These are phyloP conservation scores for Cadophora luteo-olivacea DNA, from an alignment of 2,329 filamentous ascomycete genomes.

Conservation along the genomic window DNA sequence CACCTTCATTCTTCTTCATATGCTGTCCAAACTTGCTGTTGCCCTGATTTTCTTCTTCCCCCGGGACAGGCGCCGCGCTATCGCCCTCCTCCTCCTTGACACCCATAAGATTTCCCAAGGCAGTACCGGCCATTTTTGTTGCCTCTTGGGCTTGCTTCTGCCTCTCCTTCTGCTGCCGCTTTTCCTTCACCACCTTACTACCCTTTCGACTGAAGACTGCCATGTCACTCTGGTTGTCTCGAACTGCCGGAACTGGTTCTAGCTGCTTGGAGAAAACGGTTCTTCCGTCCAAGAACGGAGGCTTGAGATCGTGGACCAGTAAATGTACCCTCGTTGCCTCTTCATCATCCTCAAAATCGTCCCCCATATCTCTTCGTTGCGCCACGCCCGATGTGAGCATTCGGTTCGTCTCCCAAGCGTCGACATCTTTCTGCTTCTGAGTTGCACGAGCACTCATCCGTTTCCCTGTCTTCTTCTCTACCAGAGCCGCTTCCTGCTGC, in stretches of 20 bases:
- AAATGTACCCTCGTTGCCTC: conserved; percentile 89
- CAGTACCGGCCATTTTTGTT: conserved; percentile 89
- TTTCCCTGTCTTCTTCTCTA: conserved; percentile 81
- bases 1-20: conserved; percentile 84
- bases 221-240: conserved; percentile 97
- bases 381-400: conserved; percentile 98
- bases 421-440: conserved; percentile 91
- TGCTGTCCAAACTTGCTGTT: conserved; percentile 87
- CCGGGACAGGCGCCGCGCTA: conserved; percentile 79
- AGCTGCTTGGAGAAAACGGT: conserved; percentile 98
- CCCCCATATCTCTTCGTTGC: conserved; percentile 81
- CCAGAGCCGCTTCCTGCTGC: conserved; percentile 75
- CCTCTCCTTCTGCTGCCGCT: conserved; percentile 88
- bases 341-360: conserved; percentile 88
- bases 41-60: conserved; percentile 69
- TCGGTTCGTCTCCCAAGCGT: conserved; percentile 98
- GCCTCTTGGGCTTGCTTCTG: conserved; percentile 95
- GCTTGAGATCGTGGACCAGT: conserved; percentile 89
- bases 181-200: conserved; percentile 90
- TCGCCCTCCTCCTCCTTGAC: conserved; percentile 93
- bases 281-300: conserved; percentile 92
- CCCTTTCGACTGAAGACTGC: conserved; percentile 96
- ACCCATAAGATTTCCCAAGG: conserved; percentile 93
- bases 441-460: conserved; percentile 75
- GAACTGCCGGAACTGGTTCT: conserved; percentile 90